Conservation (phyloP, 805 yeast species). For the Starmerella powellii region DNA sequence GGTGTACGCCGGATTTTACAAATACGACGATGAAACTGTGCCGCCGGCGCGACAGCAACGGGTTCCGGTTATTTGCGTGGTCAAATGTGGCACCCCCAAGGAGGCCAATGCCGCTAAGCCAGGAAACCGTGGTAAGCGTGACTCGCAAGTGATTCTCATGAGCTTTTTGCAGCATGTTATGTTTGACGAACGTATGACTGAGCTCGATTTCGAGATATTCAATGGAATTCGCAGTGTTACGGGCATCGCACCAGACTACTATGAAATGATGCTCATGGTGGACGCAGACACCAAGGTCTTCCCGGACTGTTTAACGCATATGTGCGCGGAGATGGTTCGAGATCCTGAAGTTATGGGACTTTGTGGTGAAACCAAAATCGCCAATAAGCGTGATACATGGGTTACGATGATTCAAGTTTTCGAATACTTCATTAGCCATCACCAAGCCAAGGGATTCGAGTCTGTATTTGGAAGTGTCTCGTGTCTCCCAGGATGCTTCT, state of each 20-base stretch:
- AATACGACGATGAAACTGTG: slow-evolving; percentile 63
- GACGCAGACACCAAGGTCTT: slow-evolving; percentile 87
- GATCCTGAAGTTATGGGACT: slow-evolving; percentile 83
- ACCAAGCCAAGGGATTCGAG: slow-evolving; percentile 87
- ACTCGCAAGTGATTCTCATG: slow-evolving; percentile 84
- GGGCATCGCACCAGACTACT: slow-evolving; percentile 70
- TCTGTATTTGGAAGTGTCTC: slow-evolving; percentile 92
- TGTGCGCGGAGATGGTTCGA: slow-evolving; percentile 79
- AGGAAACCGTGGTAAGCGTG: slow-evolving; percentile 94
- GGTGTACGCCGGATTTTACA: slow-evolving; percentile 87
- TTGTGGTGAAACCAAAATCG: slow-evolving; percentile 89
- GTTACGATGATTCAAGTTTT: slow-evolving; percentile 89
- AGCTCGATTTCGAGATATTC: slow-evolving; percentile 68
- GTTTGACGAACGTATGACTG: slow-evolving; percentile 90
- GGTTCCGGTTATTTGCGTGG: slow-evolving; percentile 66
- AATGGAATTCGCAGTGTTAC: slow-evolving; percentile 68
- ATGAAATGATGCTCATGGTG: slow-evolving; percentile 78
- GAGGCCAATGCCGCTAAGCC: slow-evolving; percentile 59
- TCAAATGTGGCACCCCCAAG: slow-evolving; percentile 78
- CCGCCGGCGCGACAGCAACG: slow-evolving; percentile 70
- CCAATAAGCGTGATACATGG: slow-evolving; percentile 74
- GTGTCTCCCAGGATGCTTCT: slow-evolving; percentile 91
- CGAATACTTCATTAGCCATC: slow-evolving; percentile 87
- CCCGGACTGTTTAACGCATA: slow-evolving; percentile 79
- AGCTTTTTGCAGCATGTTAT: slow-evolving; percentile 76